Evolutionary conservation across 306 rosid genomes (phyloP).

Genomic region (Lathyrus tuberosus): DNA sequence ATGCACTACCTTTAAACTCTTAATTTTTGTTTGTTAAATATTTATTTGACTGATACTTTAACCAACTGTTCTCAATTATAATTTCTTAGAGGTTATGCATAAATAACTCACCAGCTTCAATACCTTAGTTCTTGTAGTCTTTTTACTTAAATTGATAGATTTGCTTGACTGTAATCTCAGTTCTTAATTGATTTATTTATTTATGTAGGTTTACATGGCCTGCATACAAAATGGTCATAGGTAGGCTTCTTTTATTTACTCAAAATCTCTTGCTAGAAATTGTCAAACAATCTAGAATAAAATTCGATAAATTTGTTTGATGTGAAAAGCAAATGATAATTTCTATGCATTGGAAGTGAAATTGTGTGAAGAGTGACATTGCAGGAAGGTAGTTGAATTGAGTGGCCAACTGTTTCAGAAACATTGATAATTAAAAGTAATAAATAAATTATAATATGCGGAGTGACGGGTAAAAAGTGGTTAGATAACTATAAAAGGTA

Average conservation of each 20-base stretch:
- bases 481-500: slow-evolving; percentile 21
- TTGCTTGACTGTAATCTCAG: slow-evolving; percentile 27
- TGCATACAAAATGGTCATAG: slow-evolving; percentile 77
- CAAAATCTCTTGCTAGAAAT: slow-evolving; percentile 14
- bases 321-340: slow-evolving; percentile 13
- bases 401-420: slow-evolving; percentile 24
- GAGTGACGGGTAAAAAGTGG: not conserved
- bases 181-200: slow-evolving; percentile 17
- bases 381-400: slow-evolving; percentile 23
- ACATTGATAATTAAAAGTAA: not conserved
- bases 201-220: slow-evolving; percentile 88
- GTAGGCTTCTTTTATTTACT: slow-evolving; percentile 49
- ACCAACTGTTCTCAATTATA: not conserved
- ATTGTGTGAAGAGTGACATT: slow-evolving; percentile 27
- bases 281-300: slow-evolving; percentile 26
- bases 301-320: slow-evolving; percentile 31
- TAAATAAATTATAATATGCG: not conserved
- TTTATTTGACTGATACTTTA: slow-evolving; percentile 15
- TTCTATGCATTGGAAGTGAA: slow-evolving; percentile 27
- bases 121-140: slow-evolving; percentile 2
- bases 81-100: slow-evolving; percentile 2
- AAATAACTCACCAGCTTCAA: slow-evolving; percentile 23
- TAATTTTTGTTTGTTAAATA: slow-evolving; percentile 5
- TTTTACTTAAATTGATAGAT: slow-evolving; percentile 21
- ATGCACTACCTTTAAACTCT: no score